A percentile compares a stretch with the other conserved stretches of the same genome.
Evolutionary conservation across 2,329 filamentous ascomycete species (phyloP).

Genomic region (Fusarium algeriense): DNA sequence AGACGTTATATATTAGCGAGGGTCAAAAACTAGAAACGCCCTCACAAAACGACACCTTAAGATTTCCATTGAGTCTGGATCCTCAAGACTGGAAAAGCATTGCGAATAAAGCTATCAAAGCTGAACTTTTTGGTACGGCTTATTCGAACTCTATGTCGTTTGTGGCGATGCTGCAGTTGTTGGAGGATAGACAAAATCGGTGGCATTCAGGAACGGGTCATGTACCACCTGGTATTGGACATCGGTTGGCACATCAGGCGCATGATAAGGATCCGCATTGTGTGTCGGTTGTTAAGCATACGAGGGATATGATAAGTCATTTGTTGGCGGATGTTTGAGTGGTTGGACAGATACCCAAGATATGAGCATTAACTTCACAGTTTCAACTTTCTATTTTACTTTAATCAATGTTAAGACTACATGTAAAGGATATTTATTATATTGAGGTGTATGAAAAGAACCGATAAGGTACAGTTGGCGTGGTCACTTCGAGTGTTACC

Average conservation of each 20-base stretch:
- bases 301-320: constrained; percentile 33
- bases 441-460: no score
- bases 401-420: no score
- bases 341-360: constrained; percentile 9
- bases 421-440: no score
- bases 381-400: no score
- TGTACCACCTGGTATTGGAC: constrained; percentile 11
- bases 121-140: constrained; percentile 31
- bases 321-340: constrained; percentile 25
- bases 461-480: no score
- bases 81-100: constrained; percentile 38
- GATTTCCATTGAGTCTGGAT: constrained; percentile 29
- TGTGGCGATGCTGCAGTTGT: constrained; percentile 33
- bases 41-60: background rate
- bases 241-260: constrained; percentile 16
- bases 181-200: constrained; percentile 42
- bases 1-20: constrained; percentile 32
- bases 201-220: constrained; percentile 42
- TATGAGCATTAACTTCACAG: no score
- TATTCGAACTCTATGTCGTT: constrained; percentile 16
- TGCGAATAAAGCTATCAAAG: constrained; percentile 38
- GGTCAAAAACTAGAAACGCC: background rate
- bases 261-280: constrained; percentile 42
- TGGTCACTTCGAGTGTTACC: no score
- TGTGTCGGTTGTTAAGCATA: constrained; percentile 44